Base-by-base conservation (phyloP, 352 stramenopile species). In the Phytophthora macrochlamydospora region DNA sequence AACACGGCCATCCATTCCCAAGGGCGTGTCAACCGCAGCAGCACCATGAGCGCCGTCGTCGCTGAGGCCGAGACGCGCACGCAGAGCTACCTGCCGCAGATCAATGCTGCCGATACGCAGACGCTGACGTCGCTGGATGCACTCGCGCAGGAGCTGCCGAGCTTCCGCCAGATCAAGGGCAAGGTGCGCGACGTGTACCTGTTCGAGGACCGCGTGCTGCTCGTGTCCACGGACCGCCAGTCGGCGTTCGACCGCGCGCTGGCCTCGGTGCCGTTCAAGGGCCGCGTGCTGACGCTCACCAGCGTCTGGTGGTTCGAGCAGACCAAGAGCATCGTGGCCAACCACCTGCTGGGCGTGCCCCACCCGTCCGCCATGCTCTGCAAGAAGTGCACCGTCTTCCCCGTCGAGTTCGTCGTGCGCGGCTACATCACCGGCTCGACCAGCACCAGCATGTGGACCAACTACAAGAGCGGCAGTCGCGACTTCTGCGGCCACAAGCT, bases 361-460 rank as follows among this genome's bases (percentile, higher is more conserved):
- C 92, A 99, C 77, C 88, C 97, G 35, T 98, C 98, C 62, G 94
- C 98, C 18, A 98, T 95, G 66, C 87, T 99, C 53, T 98, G 94
- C 40, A 95, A 92, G 56, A 99, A 99, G 67, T 99, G 96, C 78
- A 93, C 80, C 30, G 89, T 94, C 9, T 99, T 99, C 71, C 90
- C 97, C 0, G 97, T 99, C 70, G 98, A 99, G 83, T 99, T 99
- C 74, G 98, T 99, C 52, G 97, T 99, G 48, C 90, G 98, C 65
- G 96, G 92, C 42, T 85, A 99, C 98, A 89, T 97, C 55, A 99
- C 96, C 9, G 98, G 98, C 55, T 99, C 94, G 3, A 99, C 98
- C 1, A 97, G 87, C 46, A 99, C 98, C 42, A 99, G 96, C 31
- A 98, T 99, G 80, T 99, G 97, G 97, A 99, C 98, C 50, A 98